Conservation (phyloP, 495 filamentous ascomycete species). For the Talaromyces proteolyticus region DNA sequence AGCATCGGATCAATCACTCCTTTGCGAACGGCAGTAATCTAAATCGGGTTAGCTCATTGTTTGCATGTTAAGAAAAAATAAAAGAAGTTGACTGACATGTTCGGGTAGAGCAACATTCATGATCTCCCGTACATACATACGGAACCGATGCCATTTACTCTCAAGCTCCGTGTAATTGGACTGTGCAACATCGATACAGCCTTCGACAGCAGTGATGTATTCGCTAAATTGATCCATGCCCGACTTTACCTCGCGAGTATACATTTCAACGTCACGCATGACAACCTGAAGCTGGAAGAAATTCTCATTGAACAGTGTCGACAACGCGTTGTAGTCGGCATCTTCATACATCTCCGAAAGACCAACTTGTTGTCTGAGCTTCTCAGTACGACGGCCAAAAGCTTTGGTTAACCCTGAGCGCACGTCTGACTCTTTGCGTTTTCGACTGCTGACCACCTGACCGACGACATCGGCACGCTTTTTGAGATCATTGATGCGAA, state of each 20-base stretch:
- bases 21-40: constrained; percentile 72
- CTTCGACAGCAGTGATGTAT: constrained; percentile 65
- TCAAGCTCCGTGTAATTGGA: constrained; percentile 75
- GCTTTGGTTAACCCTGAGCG: constrained; percentile 76
- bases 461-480: constrained; percentile 85
- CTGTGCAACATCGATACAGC: constrained; percentile 49
- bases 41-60: constrained; percentile 8
- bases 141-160: constrained; percentile 85
- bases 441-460: constrained; percentile 73
- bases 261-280: constrained; percentile 82
- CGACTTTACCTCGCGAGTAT: constrained; percentile 62
- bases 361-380: constrained; percentile 62
- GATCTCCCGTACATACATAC: constrained; percentile 74
- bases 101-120: constrained; percentile 70
- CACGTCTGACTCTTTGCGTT: constrained; percentile 87
- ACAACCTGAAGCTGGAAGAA: constrained; percentile 87
- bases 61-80: background rate
- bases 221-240: constrained; percentile 70
- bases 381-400: constrained; percentile 81
- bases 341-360: constrained; percentile 67
- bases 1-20: constrained; percentile 85
- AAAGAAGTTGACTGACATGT: constrained; percentile 68
- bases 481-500: constrained; percentile 88
- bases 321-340: constrained; percentile 64
- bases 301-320: constrained; percentile 78